These are phyloP conservation scores for Venturia asperata DNA, from an alignment of 2,329 filamentous ascomycete species.

Conservation along the genomic window DNA sequence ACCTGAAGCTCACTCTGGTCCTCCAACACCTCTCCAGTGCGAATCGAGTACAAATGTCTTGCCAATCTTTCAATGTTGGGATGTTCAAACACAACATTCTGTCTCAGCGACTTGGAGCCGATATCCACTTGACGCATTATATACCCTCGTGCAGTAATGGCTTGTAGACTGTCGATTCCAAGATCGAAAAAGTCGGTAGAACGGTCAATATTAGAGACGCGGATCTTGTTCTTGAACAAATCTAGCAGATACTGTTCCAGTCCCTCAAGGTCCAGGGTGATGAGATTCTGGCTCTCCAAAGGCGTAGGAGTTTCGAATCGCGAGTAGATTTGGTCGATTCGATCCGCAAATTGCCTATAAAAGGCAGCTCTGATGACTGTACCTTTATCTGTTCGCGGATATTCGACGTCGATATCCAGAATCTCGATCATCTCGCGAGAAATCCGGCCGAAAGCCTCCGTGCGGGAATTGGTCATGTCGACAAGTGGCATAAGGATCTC, in stretches of 20 bases:
- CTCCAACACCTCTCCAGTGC: slow-evolving; percentile 31
- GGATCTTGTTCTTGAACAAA: slow-evolving; percentile 4
- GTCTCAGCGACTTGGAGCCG: slow-evolving; percentile 40
- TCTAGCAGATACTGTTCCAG: slow-evolving; percentile 19
- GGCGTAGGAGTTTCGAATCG: slow-evolving; percentile 15
- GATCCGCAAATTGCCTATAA: slow-evolving; percentile 42
- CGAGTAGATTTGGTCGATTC: slow-evolving; percentile 43
- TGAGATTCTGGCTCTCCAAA: slow-evolving; percentile 23
- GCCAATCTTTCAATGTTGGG: slow-evolving; percentile 39
- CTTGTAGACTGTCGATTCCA: slow-evolving; percentile 53
- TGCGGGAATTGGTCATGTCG: slow-evolving; percentile 44
- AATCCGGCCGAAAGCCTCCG: slow-evolving; percentile 48
- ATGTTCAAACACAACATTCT: slow-evolving; percentile 55
- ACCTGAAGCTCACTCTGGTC: slow-evolving; percentile 34
- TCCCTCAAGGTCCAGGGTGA: slow-evolving; percentile 25
- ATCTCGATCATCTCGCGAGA: slow-evolving; percentile 48
- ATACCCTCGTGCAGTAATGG: slow-evolving; percentile 48
- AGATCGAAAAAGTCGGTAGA: slow-evolving; percentile 52
- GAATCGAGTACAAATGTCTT: slow-evolving; percentile 38
- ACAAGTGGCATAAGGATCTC: slow-evolving; percentile 45
- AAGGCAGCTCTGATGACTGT: slow-evolving; percentile 49
- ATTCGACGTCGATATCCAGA: slow-evolving; percentile 39
- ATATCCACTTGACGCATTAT: slow-evolving; percentile 48
- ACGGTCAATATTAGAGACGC: slow-evolving; percentile 20
- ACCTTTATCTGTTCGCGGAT: slow-evolving; percentile 48